Evolutionary conservation across 1,139 yeast genomes (phyloP).

Genomic region (Waltiozyma sp.): DNA sequence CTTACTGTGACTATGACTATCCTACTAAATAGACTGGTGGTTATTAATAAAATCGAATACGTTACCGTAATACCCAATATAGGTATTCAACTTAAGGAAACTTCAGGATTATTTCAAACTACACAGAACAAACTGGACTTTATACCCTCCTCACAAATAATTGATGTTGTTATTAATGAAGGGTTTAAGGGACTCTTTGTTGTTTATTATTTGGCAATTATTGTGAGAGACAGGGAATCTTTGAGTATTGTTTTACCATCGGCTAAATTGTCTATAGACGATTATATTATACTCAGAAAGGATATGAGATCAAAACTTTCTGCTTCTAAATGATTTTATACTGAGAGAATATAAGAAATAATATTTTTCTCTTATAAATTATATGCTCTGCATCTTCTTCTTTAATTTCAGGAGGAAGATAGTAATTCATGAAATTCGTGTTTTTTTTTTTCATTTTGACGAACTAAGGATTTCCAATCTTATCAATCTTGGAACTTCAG

Average conservation of each 20-base stretch:
- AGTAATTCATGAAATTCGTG: too few species aligned
- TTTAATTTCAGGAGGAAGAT: too few species aligned
- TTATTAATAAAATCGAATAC: slow-evolving; percentile 12
- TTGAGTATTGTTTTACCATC: not conserved
- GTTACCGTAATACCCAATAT: slow-evolving; percentile 19
- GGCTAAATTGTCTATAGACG: not conserved
- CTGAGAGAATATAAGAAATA: too few species aligned
- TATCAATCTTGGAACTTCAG: too few species aligned
- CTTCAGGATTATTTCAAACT: slow-evolving; percentile 12
- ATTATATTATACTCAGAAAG: not conserved
- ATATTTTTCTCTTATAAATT: too few species aligned
- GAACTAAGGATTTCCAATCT: too few species aligned
- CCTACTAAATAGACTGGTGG: not conserved
- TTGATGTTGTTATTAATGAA: slow-evolving; percentile 56
- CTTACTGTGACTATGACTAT: not conserved
- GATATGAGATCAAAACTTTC: not conserved
- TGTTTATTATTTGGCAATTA: slow-evolving; percentile 46
- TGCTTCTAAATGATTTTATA: too few species aligned
- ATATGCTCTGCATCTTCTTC: too few species aligned
- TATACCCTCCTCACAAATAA: slow-evolving; percentile 40
- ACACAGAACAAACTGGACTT: slow-evolving; percentile 22
- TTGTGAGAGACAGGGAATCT: slow-evolving; percentile 26
- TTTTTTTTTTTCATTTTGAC: too few species aligned
- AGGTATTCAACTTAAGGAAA: slow-evolving; percentile 22
- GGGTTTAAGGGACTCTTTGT: slow-evolving; percentile 57